Conservation (phyloP, 1,284 basidiomycete genomes). For the Sanghuangporus weigelae region DNA sequence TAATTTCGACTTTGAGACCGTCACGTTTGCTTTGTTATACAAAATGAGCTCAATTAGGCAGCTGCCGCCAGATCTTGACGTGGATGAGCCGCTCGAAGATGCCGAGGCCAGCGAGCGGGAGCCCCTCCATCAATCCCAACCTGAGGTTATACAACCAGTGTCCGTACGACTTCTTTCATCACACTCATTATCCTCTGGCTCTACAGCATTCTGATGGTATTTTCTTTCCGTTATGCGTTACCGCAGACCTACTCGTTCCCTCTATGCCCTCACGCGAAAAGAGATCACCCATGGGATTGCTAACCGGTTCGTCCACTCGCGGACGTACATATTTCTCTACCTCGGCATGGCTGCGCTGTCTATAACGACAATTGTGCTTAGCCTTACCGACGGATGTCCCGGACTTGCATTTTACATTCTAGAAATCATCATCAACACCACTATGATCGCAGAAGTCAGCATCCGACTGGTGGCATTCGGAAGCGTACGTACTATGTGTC, state of each 20-base stretch:
- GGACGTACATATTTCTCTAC: slow-evolving; percentile 80
- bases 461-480: slow-evolving; percentile 89
- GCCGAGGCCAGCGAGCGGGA: slow-evolving; percentile 33
- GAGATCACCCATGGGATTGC: slow-evolving; percentile 79
- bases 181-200: neutral
- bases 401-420: slow-evolving; percentile 82
- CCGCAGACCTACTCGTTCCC: slow-evolving; percentile 64
- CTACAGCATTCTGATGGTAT: neutral
- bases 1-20: neutral
- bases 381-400: slow-evolving; percentile 74
- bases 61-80: slow-evolving; percentile 12
- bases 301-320: slow-evolving; percentile 81
- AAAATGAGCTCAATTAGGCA: slow-evolving; percentile 9
- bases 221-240: slow-evolving; percentile 6
- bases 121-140: slow-evolving; percentile 23
- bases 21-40: neutral
- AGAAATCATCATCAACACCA: slow-evolving; percentile 84
- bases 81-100: slow-evolving; percentile 29
- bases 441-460: slow-evolving; percentile 90
- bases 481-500: slow-evolving; percentile 48
- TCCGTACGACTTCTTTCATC: slow-evolving; percentile 21
- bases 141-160: slow-evolving; percentile 21
- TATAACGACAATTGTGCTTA: slow-evolving; percentile 87
- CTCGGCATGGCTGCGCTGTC: slow-evolving; percentile 86
- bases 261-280: slow-evolving; percentile 72